Evolutionary conservation across 2,329 filamentous ascomycete genomes (phyloP).

Genomic region (Seiridium unicorne): DNA sequence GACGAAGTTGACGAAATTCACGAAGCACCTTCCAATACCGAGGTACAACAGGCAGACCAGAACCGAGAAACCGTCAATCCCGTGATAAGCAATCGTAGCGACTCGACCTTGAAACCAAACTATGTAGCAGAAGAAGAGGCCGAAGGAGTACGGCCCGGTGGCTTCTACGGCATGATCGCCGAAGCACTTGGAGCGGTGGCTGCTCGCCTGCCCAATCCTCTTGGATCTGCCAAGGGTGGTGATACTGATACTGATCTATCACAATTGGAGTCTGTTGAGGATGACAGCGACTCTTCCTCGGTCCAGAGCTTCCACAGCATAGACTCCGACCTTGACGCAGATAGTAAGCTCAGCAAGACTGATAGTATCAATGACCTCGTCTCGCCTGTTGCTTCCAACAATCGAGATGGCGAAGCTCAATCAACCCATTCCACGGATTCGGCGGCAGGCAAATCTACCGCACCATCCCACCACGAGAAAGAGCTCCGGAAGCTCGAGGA

Average conservation of each 20-base stretch:
- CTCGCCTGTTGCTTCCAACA: constrained; percentile 20
- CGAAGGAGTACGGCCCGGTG: constrained; percentile 28
- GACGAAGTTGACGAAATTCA: constrained; percentile 10
- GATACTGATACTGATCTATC: constrained; percentile 28
- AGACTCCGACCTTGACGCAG: constrained; percentile 44
- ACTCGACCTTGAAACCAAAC: constrained; percentile 17
- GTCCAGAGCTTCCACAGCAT: constrained; percentile 52
- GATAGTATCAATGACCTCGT: constrained; percentile 13
- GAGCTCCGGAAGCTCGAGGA: constrained; percentile 65
- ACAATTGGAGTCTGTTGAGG: constrained; percentile 19
- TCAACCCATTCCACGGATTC: constrained; percentile 40
- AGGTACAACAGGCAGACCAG: constrained; percentile 18
- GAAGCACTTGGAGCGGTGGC: constrained; percentile 51
- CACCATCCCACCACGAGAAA: constrained; percentile 50
- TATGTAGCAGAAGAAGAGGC: constrained; percentile 15
- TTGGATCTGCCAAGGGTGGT: constrained; percentile 27
- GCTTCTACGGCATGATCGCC: constrained; percentile 55
- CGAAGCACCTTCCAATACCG: neutral
- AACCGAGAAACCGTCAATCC: constrained; percentile 19
- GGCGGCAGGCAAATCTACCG: constrained; percentile 21
- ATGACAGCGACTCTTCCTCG: constrained; percentile 43
- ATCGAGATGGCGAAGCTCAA: constrained; percentile 15
- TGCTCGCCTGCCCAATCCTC: constrained; percentile 36
- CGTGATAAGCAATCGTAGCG: constrained; percentile 10
- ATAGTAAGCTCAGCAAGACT: constrained; percentile 17